phyloP scores from a whole-genome alignment of 768 basidiomycete species.

The Suillus variegatus region DNA sequence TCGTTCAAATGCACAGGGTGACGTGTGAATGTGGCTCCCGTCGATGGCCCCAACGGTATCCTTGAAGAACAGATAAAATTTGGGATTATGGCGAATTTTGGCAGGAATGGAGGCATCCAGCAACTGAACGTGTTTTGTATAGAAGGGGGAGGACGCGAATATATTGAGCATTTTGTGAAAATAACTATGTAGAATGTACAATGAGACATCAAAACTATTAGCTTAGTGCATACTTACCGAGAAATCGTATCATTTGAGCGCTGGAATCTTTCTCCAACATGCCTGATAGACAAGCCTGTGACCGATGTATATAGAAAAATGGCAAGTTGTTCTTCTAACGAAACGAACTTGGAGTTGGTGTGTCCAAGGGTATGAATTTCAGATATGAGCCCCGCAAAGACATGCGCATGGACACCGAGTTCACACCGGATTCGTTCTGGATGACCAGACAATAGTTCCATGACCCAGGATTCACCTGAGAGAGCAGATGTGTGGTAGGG shows the following conservation, averaged over 20 bases:
- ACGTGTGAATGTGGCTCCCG: neutral
- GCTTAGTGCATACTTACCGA: slow-evolving; percentile 20
- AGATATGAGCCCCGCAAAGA: slow-evolving; percentile 28
- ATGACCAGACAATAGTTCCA: slow-evolving; percentile 24
- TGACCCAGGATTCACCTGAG: slow-evolving; percentile 23
- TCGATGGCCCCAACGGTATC: slow-evolving; percentile 14
- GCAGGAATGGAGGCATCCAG: neutral
- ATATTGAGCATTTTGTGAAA: neutral
- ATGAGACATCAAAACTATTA: neutral
- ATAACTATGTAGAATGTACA: neutral
- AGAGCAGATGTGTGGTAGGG: slow-evolving; percentile 21
- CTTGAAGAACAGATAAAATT: slow-evolving; percentile 34
- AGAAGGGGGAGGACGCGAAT: neutral
- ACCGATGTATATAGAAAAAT: slow-evolving; percentile 36
- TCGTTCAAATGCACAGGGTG: neutral
- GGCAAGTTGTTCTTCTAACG: slow-evolving; percentile 37
- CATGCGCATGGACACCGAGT: slow-evolving; percentile 29
- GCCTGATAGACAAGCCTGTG: slow-evolving; percentile 13
- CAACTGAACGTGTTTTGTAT: neutral
- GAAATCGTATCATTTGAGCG: slow-evolving; percentile 39
- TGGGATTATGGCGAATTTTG: slow-evolving; percentile 25
- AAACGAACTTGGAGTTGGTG: slow-evolving; percentile 22
- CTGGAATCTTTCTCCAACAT: slow-evolving; percentile 40
- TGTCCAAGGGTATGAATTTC: slow-evolving; percentile 25
- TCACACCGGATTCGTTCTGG: slow-evolving; percentile 15